These are phyloP conservation scores for Massariosphaeria phaeospora DNA, from an alignment of 495 filamentous ascomycete species.

Conservation along the genomic window DNA sequence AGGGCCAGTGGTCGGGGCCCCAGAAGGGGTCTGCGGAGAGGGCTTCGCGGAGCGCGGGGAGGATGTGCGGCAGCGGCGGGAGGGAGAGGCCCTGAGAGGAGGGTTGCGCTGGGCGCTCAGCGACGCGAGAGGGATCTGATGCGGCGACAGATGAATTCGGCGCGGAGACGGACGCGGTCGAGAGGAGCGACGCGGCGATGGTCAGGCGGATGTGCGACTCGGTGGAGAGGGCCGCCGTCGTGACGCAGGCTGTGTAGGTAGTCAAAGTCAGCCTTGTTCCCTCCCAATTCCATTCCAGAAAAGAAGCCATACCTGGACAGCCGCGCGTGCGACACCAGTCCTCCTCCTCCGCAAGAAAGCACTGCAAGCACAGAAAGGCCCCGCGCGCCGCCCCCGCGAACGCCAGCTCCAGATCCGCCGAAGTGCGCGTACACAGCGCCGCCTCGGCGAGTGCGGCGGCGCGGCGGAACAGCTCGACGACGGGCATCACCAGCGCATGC, in stretches of 20 bases:
- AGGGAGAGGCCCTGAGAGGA: background rate
- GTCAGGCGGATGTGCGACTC: constrained; percentile 58
- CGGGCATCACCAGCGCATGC: constrained; percentile 54
- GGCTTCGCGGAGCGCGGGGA: constrained; percentile 50
- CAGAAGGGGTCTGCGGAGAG: constrained; percentile 54
- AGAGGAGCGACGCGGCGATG: constrained; percentile 52
- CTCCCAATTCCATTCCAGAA: background rate
- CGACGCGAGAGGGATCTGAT: background rate
- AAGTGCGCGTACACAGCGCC: constrained; percentile 45
- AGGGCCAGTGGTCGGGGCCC: constrained; percentile 53
- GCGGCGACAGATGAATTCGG: constrained; percentile 18
- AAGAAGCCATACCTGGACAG: constrained; percentile 44
- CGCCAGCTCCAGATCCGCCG: constrained; percentile 54
- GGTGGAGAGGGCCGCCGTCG: constrained; percentile 51
- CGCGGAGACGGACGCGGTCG: constrained; percentile 40
- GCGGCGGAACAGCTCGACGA: constrained; percentile 54
- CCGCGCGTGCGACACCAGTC: constrained; percentile 56
- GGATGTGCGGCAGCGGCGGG: constrained; percentile 51
- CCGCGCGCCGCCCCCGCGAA: constrained; percentile 55
- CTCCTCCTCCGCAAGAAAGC: constrained; percentile 54
- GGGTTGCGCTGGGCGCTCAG: constrained; percentile 2
- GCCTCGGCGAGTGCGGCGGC: constrained; percentile 49
- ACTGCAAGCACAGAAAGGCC: constrained; percentile 58
- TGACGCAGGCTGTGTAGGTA: constrained; percentile 44
- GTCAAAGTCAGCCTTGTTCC: background rate